Percentiles rank a stretch among this genome's conserved stretches.
Conservation (phyloP, 768 basidiomycete genomes). For the Daedaleopsis sinensis region DNA sequence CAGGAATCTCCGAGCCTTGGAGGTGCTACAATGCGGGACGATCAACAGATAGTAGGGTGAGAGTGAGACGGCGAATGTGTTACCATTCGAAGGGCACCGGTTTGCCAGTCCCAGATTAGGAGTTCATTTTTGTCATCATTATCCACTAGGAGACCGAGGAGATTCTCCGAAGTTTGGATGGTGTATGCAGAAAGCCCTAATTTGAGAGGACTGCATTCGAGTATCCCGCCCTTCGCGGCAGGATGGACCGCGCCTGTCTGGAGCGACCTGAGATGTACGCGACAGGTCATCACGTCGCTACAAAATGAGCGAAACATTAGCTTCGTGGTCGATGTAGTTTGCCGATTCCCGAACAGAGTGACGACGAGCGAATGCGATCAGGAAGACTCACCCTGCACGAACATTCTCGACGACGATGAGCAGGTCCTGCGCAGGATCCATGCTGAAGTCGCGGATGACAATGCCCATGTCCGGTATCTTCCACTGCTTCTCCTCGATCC, state of each 20-base stretch:
- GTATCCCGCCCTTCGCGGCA: constrained; percentile 39
- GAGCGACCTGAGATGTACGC: constrained; percentile 46
- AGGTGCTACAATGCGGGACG: constrained; percentile 11
- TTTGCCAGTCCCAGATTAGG: constrained; percentile 71
- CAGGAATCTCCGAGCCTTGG: constrained; percentile 16
- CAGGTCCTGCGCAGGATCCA: constrained; percentile 72
- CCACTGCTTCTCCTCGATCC: constrained; percentile 52
- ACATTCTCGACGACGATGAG: constrained; percentile 51
- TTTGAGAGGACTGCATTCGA: constrained; percentile 22
- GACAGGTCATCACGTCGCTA: background rate
- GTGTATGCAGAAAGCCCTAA: constrained; percentile 35
- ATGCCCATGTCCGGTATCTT: constrained; percentile 36
- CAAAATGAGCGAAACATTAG: background rate
- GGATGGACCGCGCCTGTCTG: constrained; percentile 50
- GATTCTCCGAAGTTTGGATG: constrained; percentile 59
- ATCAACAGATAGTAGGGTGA: too few species aligned
- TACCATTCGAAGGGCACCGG: constrained; percentile 52
- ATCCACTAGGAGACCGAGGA: constrained; percentile 52
- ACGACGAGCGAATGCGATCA: background rate
- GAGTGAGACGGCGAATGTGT: constrained; percentile 21
- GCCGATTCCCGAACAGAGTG: background rate
- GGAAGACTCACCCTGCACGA: constrained; percentile 8
- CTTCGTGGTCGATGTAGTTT: background rate
- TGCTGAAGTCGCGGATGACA: constrained; percentile 55
- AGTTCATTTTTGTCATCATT: constrained; percentile 45